Evolutionary conservation across 2,329 filamentous ascomycete species (phyloP).

Genomic region (Saccharata proteae): DNA sequence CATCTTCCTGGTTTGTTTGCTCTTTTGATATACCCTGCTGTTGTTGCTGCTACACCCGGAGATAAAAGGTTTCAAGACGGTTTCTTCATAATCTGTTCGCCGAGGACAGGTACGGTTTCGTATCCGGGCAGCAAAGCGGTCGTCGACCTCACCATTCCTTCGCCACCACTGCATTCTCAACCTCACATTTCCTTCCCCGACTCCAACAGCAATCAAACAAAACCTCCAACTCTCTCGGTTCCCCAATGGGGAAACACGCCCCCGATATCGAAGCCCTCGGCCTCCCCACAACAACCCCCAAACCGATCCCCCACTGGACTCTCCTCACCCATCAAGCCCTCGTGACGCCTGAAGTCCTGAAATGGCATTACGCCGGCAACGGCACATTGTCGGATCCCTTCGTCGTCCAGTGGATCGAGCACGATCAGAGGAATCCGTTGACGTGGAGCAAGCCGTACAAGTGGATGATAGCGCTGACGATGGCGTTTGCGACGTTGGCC

Average conservation of each 20-base stretch:
- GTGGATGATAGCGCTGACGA: slow-evolving; percentile 27
- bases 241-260: slow-evolving; percentile 2
- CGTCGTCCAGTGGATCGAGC: slow-evolving; percentile 34
- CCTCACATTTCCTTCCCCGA: not conserved
- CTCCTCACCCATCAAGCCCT: slow-evolving; percentile 25
- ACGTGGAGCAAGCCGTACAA: slow-evolving; percentile 26
- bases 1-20: no score
- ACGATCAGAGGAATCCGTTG: slow-evolving; percentile 35
- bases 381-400: slow-evolving; percentile 34
- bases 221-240: not conserved
- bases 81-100: no score
- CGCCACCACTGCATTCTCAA: no score
- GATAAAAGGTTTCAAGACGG: no score
- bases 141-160: no score
- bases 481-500: slow-evolving; percentile 31
- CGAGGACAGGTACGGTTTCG: no score
- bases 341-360: slow-evolving; percentile 23
- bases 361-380: slow-evolving; percentile 29
- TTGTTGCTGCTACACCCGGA: no score
- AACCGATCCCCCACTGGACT: slow-evolving; percentile 21
- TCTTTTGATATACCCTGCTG: no score
- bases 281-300: no score
- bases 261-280: slow-evolving; percentile 8
- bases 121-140: no score
- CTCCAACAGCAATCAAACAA: slow-evolving; percentile 3